Conservation (phyloP, 345 rosid species). For the Salix viminalis region DNA sequence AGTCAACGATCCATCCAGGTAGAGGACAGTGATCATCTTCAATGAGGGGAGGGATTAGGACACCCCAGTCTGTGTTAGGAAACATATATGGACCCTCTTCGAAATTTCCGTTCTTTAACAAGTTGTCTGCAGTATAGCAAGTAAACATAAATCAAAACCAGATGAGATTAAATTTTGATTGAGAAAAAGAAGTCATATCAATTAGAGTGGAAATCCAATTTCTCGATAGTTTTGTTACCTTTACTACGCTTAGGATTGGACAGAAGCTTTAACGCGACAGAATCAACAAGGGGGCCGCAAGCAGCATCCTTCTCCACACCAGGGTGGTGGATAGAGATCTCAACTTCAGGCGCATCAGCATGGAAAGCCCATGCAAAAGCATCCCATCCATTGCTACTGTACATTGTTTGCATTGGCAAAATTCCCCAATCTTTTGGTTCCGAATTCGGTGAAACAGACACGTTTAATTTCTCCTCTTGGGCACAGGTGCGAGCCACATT, state of each 20-base stretch:
- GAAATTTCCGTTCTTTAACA: constrained; percentile 65
- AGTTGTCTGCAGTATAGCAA: constrained; percentile 39
- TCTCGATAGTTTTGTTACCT: constrained; percentile 16
- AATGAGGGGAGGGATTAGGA: constrained; percentile 59
- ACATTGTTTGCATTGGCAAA: constrained; percentile 76
- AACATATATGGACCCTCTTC: constrained; percentile 71
- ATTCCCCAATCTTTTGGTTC: constrained; percentile 52
- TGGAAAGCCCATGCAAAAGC: constrained; percentile 68
- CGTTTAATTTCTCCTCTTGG: constrained; percentile 68
- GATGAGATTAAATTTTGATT: neutral
- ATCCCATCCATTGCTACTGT: constrained; percentile 86
- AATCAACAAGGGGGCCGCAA: constrained; percentile 78
- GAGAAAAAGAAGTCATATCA: neutral
- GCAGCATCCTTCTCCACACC: constrained; percentile 68
- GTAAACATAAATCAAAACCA: neutral
- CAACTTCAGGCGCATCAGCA: constrained; percentile 41
- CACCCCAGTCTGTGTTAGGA: constrained; percentile 52
- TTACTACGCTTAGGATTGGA: constrained; percentile 40
- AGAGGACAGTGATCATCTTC: constrained; percentile 67
- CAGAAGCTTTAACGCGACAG: constrained; percentile 53
- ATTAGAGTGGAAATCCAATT: neutral
- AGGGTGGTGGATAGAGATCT: constrained; percentile 66
- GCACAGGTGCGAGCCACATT: constrained; percentile 79
- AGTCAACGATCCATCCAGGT: constrained; percentile 79
- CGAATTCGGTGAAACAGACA: constrained; percentile 52